Conservation (phyloP, 495 filamentous ascomycete species). For the Podospora appendiculata region DNA sequence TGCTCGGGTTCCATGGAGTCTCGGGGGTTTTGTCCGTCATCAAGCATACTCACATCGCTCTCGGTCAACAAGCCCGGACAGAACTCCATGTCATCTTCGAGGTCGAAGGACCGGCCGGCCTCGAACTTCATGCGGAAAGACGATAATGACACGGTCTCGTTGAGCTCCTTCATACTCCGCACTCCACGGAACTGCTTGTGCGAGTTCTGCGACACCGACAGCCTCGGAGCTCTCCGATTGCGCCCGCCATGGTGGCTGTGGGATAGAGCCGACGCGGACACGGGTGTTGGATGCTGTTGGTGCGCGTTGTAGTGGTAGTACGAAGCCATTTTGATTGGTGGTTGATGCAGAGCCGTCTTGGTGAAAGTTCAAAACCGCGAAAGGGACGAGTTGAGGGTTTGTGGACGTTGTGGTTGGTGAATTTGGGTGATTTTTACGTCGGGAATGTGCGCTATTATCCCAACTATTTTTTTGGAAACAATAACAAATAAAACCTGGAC, state of each 20-base stretch:
- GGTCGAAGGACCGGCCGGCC: slow-evolving; percentile 87
- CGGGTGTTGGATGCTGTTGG: slow-evolving; percentile 55
- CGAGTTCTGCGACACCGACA: slow-evolving; percentile 69
- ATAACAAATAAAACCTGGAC: slow-evolving; percentile 24
- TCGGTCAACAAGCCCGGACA: slow-evolving; percentile 91
- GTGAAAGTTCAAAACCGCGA: slow-evolving; percentile 18
- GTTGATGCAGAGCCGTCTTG: slow-evolving; percentile 10
- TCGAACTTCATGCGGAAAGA: slow-evolving; percentile 82
- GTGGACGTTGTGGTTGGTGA: slow-evolving; percentile 10
- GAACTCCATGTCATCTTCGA: slow-evolving; percentile 96
- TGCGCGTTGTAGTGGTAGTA: slow-evolving; percentile 65
- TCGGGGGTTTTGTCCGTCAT: neutral
- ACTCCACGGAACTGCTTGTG: slow-evolving; percentile 80
- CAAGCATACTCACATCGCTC: slow-evolving; percentile 72
- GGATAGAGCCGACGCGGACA: slow-evolving; percentile 43
- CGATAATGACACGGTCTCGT: slow-evolving; percentile 63
- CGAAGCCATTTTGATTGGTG: slow-evolving; percentile 58
- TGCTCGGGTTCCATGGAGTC: no score
- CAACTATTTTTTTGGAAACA: slow-evolving; percentile 20
- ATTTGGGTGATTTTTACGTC: slow-evolving; percentile 9
- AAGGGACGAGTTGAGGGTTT: slow-evolving; percentile 9
- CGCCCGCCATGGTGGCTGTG: slow-evolving; percentile 78
- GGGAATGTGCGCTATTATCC: slow-evolving; percentile 12
- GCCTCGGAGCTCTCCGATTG: slow-evolving; percentile 77
- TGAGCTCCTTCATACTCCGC: slow-evolving; percentile 81